Evolutionary conservation across 164 flowering plant genomes (phyloP).

Genomic region (Nymphaea colorata): DNA sequence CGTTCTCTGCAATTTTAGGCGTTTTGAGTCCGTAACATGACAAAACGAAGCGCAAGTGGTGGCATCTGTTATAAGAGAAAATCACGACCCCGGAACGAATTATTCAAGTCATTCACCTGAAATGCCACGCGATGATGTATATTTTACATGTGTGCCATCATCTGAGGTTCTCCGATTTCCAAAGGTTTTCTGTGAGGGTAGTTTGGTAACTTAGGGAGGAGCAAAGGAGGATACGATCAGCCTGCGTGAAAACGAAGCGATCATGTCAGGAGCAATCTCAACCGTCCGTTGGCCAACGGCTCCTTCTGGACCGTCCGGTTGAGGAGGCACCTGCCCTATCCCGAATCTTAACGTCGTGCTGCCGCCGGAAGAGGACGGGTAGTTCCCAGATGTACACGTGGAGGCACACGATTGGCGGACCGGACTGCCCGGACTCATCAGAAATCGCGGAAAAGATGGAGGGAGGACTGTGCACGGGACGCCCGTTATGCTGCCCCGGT

Average conservation of each 20-base stretch:
- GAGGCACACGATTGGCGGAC: not conserved
- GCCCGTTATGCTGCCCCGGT: no score
- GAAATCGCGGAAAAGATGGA: not conserved
- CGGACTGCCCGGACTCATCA: not conserved
- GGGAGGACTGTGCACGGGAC: no score
- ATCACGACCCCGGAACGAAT: no score
- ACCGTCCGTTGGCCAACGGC: not conserved
- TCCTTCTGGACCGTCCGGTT: not conserved
- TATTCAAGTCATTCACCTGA: no score
- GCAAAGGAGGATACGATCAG: not conserved
- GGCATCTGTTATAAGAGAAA: no score
- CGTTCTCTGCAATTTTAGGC: no score
- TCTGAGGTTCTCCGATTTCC: no score
- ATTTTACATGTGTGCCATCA: no score
- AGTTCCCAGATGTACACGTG: not conserved
- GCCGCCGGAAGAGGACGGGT: not conserved
- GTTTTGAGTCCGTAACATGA: no score
- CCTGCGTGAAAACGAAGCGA: not conserved
- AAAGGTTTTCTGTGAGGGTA: no score
- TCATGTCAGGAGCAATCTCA: not conserved
- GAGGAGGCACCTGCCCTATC: not conserved
- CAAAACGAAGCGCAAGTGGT: no score
- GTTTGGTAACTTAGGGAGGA: not conserved
- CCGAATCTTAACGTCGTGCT: not conserved
- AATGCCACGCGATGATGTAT: no score